Percentiles rank a stretch among this genome's conserved stretches.
These are phyloP conservation scores for Yamadazyma dushanensis DNA, from an alignment of 1,139 yeast species.

Conservation along the genomic window DNA sequence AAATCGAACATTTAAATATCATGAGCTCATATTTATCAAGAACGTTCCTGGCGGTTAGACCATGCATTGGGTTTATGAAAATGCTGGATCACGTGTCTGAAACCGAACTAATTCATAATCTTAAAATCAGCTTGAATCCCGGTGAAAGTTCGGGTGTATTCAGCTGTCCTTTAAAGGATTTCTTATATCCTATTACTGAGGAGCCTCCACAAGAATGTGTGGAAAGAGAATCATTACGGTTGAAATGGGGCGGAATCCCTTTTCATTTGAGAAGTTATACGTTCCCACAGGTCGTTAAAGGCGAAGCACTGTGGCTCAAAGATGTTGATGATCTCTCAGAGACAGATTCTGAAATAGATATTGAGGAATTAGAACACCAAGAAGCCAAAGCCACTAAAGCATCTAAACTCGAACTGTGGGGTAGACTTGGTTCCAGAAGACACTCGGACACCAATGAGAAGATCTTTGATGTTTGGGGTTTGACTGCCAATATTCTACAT, in stretches of 20 bases:
- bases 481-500: constrained; percentile 82
- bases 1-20: constrained; percentile 55
- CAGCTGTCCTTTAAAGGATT: constrained; percentile 66
- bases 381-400: constrained; percentile 8
- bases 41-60: constrained; percentile 79
- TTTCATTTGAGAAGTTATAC: constrained; percentile 64
- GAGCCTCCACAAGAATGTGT: constrained; percentile 42
- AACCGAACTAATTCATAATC: constrained; percentile 24
- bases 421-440: constrained; percentile 41
- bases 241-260: constrained; percentile 70
- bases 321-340: constrained; percentile 57
- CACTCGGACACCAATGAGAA: constrained; percentile 40
- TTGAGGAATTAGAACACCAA: constrained; percentile 17
- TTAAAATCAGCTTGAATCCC: constrained; percentile 55
- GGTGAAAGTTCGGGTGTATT: constrained; percentile 72
- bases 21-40: constrained; percentile 78
- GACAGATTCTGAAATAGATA: constrained; percentile 19
- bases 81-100: constrained; percentile 20
- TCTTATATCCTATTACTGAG: constrained; percentile 43
- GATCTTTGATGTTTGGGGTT: constrained; percentile 82
- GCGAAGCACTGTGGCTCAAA: constrained; percentile 65
- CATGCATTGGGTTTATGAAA: constrained; percentile 69
- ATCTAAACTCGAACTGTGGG: constrained; percentile 31
- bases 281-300: constrained; percentile 54
- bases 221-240: constrained; percentile 38